Conservation (phyloP, 805 yeast genomes). For the Saccharomycopsis babjevae region DNA sequence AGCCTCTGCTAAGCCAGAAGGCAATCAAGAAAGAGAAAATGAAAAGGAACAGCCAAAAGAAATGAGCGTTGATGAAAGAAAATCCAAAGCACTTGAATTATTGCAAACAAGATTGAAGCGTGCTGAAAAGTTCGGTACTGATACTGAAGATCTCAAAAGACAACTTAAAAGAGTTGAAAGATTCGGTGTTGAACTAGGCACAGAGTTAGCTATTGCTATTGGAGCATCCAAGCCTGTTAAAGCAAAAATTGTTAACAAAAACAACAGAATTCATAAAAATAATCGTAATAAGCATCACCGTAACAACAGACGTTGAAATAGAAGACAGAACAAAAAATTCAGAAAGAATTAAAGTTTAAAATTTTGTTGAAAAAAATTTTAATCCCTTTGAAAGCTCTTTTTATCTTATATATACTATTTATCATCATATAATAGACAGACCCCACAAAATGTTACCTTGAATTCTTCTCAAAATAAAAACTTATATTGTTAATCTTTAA, state of each 20-base stretch:
- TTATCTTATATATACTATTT: too few species aligned
- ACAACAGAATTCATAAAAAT: neutral
- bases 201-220: slow-evolving; percentile 56
- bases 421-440: too few species aligned
- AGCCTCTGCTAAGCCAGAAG: slow-evolving; percentile 8
- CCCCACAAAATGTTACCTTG: too few species aligned
- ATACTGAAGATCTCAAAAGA: slow-evolving; percentile 35
- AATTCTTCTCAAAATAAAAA: too few species aligned
- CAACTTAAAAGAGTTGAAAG: slow-evolving; percentile 67
- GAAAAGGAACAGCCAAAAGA: slow-evolving; percentile 26
- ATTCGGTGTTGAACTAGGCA: slow-evolving; percentile 68
- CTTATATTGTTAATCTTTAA: too few species aligned
- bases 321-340: neutral
- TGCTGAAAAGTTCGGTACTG: slow-evolving; percentile 70
- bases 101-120: slow-evolving; percentile 59
- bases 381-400: too few species aligned
- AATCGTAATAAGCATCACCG: neutral
- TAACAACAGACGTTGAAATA: neutral
- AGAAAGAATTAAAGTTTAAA: neutral
- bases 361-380: too few species aligned
- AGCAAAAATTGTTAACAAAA: slow-evolving; percentile 16
- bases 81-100: slow-evolving; percentile 55
- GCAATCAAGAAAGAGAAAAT: slow-evolving; percentile 14
- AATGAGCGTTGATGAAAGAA: slow-evolving; percentile 59
- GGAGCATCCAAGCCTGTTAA: slow-evolving; percentile 34